Percentiles rank a stretch among this genome's conserved stretches.
Conservation (phyloP, 2,329 filamentous ascomycete genomes). For the Colletotrichum coccodes region DNA sequence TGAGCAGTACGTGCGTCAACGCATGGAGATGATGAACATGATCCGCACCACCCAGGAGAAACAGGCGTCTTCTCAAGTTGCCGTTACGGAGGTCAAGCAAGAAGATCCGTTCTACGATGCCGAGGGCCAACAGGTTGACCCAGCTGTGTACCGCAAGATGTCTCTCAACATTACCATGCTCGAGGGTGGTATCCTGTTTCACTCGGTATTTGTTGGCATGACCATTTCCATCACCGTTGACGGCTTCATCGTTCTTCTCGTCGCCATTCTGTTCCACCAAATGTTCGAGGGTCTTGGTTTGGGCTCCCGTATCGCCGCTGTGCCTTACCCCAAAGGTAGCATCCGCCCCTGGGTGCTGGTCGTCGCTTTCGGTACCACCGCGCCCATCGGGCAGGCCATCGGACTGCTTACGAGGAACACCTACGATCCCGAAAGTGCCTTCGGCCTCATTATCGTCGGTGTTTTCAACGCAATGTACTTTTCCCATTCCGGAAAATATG, state of each 20-base stretch:
- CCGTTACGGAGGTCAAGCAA: slow-evolving; percentile 34
- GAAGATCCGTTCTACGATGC: slow-evolving; percentile 53
- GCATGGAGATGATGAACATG: slow-evolving; percentile 67
- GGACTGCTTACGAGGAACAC: slow-evolving; percentile 65
- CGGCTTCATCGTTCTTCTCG: slow-evolving; percentile 72
- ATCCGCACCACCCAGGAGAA: slow-evolving; percentile 50
- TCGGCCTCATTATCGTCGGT: slow-evolving; percentile 72
- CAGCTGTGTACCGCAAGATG: slow-evolving; percentile 66
- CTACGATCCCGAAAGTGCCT: slow-evolving; percentile 72
- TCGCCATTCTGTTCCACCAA: slow-evolving; percentile 79
- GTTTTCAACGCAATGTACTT: slow-evolving; percentile 72
- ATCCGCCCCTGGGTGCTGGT: slow-evolving; percentile 70
- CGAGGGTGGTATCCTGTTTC: slow-evolving; percentile 82
- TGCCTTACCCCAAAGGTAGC: slow-evolving; percentile 67
- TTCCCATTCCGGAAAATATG: no score
- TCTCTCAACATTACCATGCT: slow-evolving; percentile 79
- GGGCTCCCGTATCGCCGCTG: slow-evolving; percentile 75
- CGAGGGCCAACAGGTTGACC: slow-evolving; percentile 56
- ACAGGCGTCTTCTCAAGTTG: slow-evolving; percentile 46
- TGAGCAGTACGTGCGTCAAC: slow-evolving; percentile 70
- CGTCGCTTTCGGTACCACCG: slow-evolving; percentile 75
- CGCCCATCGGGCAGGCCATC: slow-evolving; percentile 82
- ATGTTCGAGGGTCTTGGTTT: slow-evolving; percentile 77
- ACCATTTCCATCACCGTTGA: slow-evolving; percentile 76
- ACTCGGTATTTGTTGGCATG: slow-evolving; percentile 81